Base-by-base conservation (phyloP, 306 rosid genomes). In the Fagus crenata region DNA sequence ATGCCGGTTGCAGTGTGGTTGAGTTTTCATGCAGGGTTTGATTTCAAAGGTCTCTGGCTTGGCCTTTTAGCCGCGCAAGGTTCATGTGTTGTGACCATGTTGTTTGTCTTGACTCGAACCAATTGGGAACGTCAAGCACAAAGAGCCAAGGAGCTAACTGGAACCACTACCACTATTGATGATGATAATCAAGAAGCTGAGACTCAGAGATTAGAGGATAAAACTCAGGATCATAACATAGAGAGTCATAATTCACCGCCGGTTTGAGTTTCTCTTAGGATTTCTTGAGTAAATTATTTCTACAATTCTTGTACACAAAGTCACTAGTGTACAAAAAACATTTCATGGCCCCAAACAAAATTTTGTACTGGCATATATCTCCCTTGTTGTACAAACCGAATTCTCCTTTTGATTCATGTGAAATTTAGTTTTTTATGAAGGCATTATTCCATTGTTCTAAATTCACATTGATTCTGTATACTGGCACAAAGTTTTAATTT, bases 1-100 rank as follows among this genome's bases (percentile, higher is more conserved):
- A 92, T 92, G 98, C 96, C 98, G 0, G 35, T 89, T 1, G 98
- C 98, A 0, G 78, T 90, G 49, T 87, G 91, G 90, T 76, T 95
- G 61, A 73, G 96, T 75, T 92, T 92, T 77, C 88, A 69, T 67
- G 85, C 78, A 0, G 97, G 93, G 3, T 88, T 86, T 75, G 98
- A 92, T 60, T 95, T 95, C 40, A 82, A 81, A 75, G 98, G 98
- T 12, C 78, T 90, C 7, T 92, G 98, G 97, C 84, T 94, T 0
- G 98, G 98, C 54, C 88, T 92, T 9, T 64, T 94, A 75, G 97
- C 89, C 0, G 98, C 98, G 3, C 95, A 94, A 56, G 92, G 71
- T 3, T 86, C 96, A 0, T 95, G 98, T 35, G 93, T 87, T 54
- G 58, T 89, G 14, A 78, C 91, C 56, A 92, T 95, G 98, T 35